Evolutionary conservation across 306 rosid genomes (phyloP).

Genomic region (Trifolium subterraneum): DNA sequence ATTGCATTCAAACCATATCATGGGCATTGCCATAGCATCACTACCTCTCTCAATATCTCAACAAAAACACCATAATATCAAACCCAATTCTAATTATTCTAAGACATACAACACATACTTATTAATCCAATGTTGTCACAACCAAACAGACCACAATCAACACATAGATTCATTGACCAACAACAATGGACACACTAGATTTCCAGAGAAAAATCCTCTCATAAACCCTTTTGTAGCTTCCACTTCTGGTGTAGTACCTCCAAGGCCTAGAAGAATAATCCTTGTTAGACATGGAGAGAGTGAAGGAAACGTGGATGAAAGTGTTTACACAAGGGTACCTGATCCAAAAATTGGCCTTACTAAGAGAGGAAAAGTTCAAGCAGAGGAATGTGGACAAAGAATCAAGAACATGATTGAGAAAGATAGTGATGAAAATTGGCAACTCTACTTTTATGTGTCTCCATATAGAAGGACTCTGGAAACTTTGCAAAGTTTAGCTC

Average conservation of each 20-base stretch:
- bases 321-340: slow-evolving; percentile 62
- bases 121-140: slow-evolving; percentile 49
- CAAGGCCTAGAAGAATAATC: slow-evolving; percentile 83
- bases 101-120: slow-evolving; percentile 14
- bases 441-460: slow-evolving; percentile 81
- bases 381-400: slow-evolving; percentile 61
- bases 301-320: slow-evolving; percentile 83
- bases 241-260: slow-evolving; percentile 43
- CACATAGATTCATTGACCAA: background rate
- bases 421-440: slow-evolving; percentile 58
- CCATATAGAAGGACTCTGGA: slow-evolving; percentile 72
- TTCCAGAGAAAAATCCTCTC: slow-evolving; percentile 51
- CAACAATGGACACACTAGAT: slow-evolving; percentile 52
- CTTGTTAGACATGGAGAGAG: slow-evolving; percentile 89
- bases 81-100: slow-evolving; percentile 15
- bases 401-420: slow-evolving; percentile 60
- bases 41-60: slow-evolving; percentile 28
- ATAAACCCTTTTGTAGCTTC: background rate
- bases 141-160: slow-evolving; percentile 20
- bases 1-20: background rate
- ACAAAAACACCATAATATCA: slow-evolving; percentile 22
- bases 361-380: slow-evolving; percentile 57
- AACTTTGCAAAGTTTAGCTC: slow-evolving; percentile 64
- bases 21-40: slow-evolving; percentile 36
- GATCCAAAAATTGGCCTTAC: slow-evolving; percentile 81